These are phyloP conservation scores for Babjeviella inositovora DNA, from an alignment of 805 yeast species.

Conservation along the genomic window DNA sequence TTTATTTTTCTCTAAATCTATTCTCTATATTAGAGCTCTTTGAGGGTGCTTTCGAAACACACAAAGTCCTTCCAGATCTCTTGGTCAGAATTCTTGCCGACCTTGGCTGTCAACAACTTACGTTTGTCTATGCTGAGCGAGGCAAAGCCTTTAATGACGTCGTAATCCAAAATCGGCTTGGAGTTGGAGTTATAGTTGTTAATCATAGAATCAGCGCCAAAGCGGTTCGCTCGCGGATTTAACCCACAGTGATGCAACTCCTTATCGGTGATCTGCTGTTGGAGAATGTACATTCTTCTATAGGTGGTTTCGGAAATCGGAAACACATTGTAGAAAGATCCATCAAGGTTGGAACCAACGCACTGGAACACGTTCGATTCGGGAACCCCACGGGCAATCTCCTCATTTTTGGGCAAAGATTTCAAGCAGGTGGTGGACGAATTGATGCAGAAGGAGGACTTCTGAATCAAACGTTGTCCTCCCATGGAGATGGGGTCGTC, in stretches of 20 bases:
- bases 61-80: conserved; percentile 59
- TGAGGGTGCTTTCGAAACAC: conserved; percentile 34
- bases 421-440: conserved; percentile 38
- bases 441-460: conserved; percentile 58
- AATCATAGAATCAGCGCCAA: conserved; percentile 18
- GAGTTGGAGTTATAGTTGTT: conserved; percentile 18
- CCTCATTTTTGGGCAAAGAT: conserved; percentile 19
- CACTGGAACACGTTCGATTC: conserved; percentile 29
- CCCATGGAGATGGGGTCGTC: conserved; percentile 73
- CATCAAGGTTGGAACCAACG: conserved; percentile 66
- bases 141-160: conserved; percentile 34
- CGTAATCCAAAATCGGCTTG: conserved; percentile 54
- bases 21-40: no score
- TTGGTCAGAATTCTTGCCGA: conserved; percentile 36
- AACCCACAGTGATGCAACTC: conserved; percentile 62
- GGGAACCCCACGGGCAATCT: conserved; percentile 9
- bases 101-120: conserved; percentile 33
- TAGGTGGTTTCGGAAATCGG: conserved; percentile 68
- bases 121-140: conserved; percentile 42
- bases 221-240: conserved; percentile 58
- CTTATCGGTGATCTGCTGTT: conserved; percentile 75
- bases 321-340: conserved; percentile 55
- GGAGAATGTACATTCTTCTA: conserved; percentile 69
- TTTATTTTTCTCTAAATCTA: no score
- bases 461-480: conserved; percentile 61